A percentile compares a stretch with the other conserved stretches of the same genome.
Conservation (phyloP, 2,329 filamentous ascomycete genomes). For the Byssochlamys sp. region DNA sequence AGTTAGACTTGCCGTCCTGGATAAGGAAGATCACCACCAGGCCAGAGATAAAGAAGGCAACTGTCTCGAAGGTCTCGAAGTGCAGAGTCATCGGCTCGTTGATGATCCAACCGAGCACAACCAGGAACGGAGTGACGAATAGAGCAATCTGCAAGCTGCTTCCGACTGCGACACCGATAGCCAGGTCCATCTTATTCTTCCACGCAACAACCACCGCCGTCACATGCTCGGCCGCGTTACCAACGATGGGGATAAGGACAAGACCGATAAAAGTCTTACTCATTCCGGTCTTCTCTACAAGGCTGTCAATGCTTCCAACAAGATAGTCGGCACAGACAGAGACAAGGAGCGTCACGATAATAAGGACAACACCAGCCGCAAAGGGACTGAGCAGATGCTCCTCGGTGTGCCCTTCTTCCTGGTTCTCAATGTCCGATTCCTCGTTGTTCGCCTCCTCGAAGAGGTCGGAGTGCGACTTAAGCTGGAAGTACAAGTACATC, state of each 20-base stretch:
- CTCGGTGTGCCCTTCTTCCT: constrained; percentile 34
- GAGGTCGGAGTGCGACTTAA: constrained; percentile 62
- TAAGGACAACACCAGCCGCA: constrained; percentile 56
- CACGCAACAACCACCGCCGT: constrained; percentile 70
- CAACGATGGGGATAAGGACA: constrained; percentile 69
- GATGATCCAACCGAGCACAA: constrained; percentile 71
- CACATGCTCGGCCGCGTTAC: constrained; percentile 71
- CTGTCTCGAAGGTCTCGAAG: constrained; percentile 72
- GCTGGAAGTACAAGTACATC: constrained; percentile 68
- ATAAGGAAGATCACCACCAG: constrained; percentile 65
- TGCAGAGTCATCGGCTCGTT: constrained; percentile 64
- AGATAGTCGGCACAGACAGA: constrained; percentile 67
- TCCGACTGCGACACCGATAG: constrained; percentile 72
- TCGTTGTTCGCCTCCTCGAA: constrained; percentile 46
- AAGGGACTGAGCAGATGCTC: constrained; percentile 51
- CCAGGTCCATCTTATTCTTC: constrained; percentile 58
- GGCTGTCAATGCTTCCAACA: constrained; percentile 63
- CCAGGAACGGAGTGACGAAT: constrained; percentile 69
- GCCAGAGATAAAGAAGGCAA: constrained; percentile 66
- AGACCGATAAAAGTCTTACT: constrained; percentile 74
- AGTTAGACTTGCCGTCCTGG: constrained; percentile 74
- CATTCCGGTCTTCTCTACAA: constrained; percentile 60
- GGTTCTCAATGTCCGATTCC: constrained; percentile 32
- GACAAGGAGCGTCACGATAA: constrained; percentile 60
- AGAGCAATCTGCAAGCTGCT: constrained; percentile 75